Percentiles rank a stretch among this genome's conserved stretches.
phyloP scores from a whole-genome alignment of 2,329 filamentous ascomycete genomes.

The Ophiostoma ips region DNA sequence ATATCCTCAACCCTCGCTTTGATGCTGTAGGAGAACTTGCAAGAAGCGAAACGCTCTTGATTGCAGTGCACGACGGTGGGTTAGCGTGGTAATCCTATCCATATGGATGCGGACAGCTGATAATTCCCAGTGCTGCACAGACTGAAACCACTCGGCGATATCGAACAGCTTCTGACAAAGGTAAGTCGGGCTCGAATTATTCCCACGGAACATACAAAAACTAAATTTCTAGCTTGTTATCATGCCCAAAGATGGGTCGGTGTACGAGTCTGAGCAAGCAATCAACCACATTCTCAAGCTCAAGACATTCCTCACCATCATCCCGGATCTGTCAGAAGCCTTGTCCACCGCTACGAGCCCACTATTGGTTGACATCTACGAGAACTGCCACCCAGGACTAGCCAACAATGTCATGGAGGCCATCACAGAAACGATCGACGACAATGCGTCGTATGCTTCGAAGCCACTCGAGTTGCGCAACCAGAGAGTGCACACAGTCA shows the following conservation, averaged over 20 bases:
- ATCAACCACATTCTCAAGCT: slow-evolving; percentile 79
- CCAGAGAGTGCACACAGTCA: slow-evolving; percentile 81
- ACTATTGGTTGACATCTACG: slow-evolving; percentile 53
- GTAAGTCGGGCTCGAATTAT: slow-evolving; percentile 31
- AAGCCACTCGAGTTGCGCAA: slow-evolving; percentile 76
- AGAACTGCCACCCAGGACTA: slow-evolving; percentile 52
- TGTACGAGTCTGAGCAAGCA: slow-evolving; percentile 61
- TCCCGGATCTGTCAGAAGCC: slow-evolving; percentile 53
- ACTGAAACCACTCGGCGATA: slow-evolving; percentile 55
- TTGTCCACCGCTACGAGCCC: slow-evolving; percentile 49
- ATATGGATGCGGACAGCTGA: no score
- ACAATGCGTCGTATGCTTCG: slow-evolving; percentile 64
- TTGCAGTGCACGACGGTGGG: slow-evolving; percentile 52
- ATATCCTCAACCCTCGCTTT: slow-evolving; percentile 57
- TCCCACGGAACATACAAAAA: neutral
- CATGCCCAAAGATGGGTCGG: slow-evolving; percentile 47
- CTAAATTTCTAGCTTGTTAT: slow-evolving; percentile 50
- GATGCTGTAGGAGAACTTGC: slow-evolving; percentile 75
- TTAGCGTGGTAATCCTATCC: neutral
- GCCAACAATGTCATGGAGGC: slow-evolving; percentile 46
- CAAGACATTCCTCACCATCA: slow-evolving; percentile 61
- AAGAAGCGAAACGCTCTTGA: slow-evolving; percentile 74
- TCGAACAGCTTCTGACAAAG: slow-evolving; percentile 65
- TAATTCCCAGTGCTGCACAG: slow-evolving; percentile 12
- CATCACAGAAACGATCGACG: slow-evolving; percentile 61